Base-by-base conservation (phyloP, 352 stramenopile species). In the Phytopythium ostracodes region DNA sequence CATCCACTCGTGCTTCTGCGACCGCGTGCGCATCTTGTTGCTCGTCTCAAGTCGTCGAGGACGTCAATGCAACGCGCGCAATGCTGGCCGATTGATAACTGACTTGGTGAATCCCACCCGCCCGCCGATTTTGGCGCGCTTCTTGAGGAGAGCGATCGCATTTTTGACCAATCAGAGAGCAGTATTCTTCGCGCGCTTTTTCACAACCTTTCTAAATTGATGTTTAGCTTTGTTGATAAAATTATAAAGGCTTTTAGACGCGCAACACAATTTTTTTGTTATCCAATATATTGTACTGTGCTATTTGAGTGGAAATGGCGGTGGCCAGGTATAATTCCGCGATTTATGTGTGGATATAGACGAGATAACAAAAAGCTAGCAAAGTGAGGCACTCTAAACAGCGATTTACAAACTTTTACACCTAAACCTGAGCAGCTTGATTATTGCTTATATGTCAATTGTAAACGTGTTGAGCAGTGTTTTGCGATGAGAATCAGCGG, bases 21-120 rank as follows among this genome's bases (percentile, higher is more conserved):
- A 60, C 7, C 60, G 64, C 36, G 60, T 66, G 25, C 55, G 49
- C 64, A 70, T 70, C 3, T 14, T 22, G 25, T 12, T 54, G 12
- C 12, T 15, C 47, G 25, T 54, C 25, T 22, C 24, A 4, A 3
- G 22, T 1, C 3, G 24, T 0, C 2, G 4, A 11, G 46, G 5
- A 22, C 4, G 25, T 33, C 46, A 7, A 29, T 4, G 42, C 1
- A 10, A 11, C 11, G 46, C 24, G 46, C 24, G 12, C 10, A 18
- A 14, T 14, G 24, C 47, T 4, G 22, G 53, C 53, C 12, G 53
- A 59, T 47, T 49, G 35, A 35, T 35, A 15, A 59, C 4, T 59
- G 53, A 20, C 6, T 29, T n/a, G 18, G 8, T n/a, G 25, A 14
- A 25, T 31, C 29, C 5, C 31, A 31, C 15, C 20, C 31, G 35